A percentile compares a stretch with the other conserved stretches of the same genome.
Evolutionary conservation across 371 early-diverging fungal genomes (phyloP).

Genomic region (Chytridiales sp.): DNA sequence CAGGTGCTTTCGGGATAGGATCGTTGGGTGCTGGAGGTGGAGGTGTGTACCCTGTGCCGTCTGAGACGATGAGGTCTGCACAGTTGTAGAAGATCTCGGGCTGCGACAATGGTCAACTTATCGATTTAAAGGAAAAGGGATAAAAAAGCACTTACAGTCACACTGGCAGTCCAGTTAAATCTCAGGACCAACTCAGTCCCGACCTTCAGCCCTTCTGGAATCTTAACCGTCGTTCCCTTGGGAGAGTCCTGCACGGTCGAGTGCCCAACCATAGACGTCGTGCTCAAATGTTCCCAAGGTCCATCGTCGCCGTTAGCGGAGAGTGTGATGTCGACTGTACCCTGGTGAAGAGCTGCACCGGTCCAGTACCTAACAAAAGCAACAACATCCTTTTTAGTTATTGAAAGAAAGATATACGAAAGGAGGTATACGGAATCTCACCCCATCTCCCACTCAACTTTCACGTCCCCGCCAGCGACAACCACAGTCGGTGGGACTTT

Average conservation of each 20-base stretch:
- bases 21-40: background rate
- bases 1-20: too few relatives aligned
- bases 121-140: background rate
- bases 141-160: slow-evolving; percentile 7
- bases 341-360: slow-evolving; percentile 13
- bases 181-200: background rate
- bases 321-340: slow-evolving; percentile 2
- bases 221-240: background rate
- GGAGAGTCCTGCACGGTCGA: slow-evolving; percentile 5
- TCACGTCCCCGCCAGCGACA: background rate
- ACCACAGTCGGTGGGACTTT: slow-evolving; percentile 1
- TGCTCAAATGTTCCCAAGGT: background rate
- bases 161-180: slow-evolving; percentile 13
- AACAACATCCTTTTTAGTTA: background rate
- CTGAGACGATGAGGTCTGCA: slow-evolving; percentile 6
- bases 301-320: slow-evolving; percentile 4
- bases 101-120: background rate
- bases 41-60: too few relatives aligned
- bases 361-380: slow-evolving; percentile 1
- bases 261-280: background rate
- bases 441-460: slow-evolving; percentile 12
- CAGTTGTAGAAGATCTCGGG: slow-evolving; percentile 12
- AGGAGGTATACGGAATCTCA: background rate
- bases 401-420: background rate
- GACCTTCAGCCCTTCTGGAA: slow-evolving; percentile 1